Conservation (phyloP, 73 alveolate species). For the Durusdinium trenchii region DNA sequence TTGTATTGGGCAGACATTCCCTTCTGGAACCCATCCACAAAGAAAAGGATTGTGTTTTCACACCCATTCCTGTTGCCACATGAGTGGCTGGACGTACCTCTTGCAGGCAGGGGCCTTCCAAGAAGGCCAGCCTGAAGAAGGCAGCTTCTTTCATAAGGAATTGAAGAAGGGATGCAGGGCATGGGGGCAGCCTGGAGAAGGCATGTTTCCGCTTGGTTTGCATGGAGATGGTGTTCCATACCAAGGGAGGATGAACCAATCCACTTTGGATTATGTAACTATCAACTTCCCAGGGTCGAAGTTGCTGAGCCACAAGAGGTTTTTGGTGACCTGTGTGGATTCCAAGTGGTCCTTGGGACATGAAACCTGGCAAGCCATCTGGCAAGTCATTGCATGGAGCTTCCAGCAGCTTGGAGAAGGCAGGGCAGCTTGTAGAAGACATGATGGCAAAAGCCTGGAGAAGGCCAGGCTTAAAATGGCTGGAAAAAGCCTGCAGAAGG, state of each 20-base stretch:
- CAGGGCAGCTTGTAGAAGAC: not conserved
- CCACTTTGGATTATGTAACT: not conserved
- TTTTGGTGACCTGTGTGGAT: not conserved
- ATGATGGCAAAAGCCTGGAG: not conserved
- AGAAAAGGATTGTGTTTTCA: not conserved
- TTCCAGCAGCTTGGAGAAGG: slow-evolving; percentile 27
- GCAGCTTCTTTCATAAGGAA: too few species aligned
- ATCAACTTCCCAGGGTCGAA: not conserved
- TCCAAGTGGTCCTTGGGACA: not conserved
- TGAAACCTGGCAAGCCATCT: slow-evolving; percentile 4
- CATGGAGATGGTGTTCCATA: slow-evolving; percentile 36
- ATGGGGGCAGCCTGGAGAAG: not conserved
- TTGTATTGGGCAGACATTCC: slow-evolving; percentile 37
- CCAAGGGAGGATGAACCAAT: slow-evolving; percentile 44
- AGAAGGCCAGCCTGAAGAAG: not conserved
- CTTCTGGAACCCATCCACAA: not conserved
- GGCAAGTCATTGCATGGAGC: slow-evolving; percentile 32
- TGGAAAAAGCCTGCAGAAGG: not conserved
- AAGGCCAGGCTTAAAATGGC: not conserved
- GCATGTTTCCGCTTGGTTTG: slow-evolving; percentile 12
- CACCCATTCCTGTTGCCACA: slow-evolving; percentile 5
- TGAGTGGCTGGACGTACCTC: not conserved
- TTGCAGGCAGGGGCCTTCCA: not conserved
- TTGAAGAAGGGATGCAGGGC: not conserved
- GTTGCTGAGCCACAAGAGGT: not conserved